These are phyloP conservation scores for Staphylotrichum tortipilum DNA, from an alignment of 495 filamentous ascomycete species.

Conservation along the genomic window DNA sequence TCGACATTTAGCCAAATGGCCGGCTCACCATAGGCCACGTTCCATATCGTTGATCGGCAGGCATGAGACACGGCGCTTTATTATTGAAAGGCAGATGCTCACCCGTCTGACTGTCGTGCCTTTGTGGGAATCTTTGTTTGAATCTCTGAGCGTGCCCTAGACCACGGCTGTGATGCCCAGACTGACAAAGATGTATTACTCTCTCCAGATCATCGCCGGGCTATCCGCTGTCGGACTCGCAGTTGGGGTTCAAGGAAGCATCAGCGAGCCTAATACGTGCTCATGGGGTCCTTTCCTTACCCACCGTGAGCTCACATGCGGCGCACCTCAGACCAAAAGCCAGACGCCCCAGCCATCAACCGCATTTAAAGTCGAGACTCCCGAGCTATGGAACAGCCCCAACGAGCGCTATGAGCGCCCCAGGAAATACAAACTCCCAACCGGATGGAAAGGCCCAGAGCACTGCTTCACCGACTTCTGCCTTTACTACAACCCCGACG, in stretches of 20 bases:
- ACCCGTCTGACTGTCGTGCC: not conserved
- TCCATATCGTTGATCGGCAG: not conserved
- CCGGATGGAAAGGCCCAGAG: slow-evolving; percentile 27
- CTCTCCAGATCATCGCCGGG: not conserved
- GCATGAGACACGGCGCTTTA: not conserved
- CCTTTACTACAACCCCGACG: slow-evolving; percentile 22
- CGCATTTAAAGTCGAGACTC: not conserved
- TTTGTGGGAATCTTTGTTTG: too few relatives aligned
- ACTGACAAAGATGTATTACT: too few relatives aligned
- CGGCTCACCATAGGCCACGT: not conserved
- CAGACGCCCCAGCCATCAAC: too few relatives aligned
- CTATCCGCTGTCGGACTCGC: not conserved
- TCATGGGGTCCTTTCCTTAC: not conserved
- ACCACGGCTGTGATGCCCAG: not conserved
- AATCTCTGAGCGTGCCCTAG: too few relatives aligned
- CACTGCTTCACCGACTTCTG: slow-evolving; percentile 32
- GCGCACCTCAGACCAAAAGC: not conserved
- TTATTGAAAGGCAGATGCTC: not conserved
- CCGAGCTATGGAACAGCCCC: not conserved
- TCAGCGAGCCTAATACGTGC: not conserved
- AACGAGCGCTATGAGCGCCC: not conserved
- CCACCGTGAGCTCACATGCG: not conserved
- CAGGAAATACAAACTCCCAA: not conserved
- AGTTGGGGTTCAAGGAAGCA: not conserved
- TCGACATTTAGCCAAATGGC: slow-evolving; percentile 9